Evolutionary conservation across 805 yeast species (phyloP).

Genomic region (Wickerhamiella nectarea): DNA sequence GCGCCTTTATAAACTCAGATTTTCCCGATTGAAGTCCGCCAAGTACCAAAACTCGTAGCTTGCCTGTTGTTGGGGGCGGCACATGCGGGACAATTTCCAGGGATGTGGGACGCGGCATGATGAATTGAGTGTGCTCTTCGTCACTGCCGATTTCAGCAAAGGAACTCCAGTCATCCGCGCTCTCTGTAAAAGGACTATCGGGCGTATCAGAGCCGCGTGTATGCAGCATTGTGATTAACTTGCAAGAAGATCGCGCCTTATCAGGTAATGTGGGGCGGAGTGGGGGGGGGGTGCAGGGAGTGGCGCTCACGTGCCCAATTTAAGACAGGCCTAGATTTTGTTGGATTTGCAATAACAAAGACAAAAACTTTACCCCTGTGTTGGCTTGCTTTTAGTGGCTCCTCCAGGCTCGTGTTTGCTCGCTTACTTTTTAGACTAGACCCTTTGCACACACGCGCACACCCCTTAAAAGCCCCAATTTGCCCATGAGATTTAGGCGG

Average conservation of each 20-base stretch:
- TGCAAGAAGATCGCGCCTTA: not conserved
- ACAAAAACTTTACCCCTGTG: no score
- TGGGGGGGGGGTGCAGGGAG: no score
- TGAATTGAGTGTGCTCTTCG: slow-evolving; percentile 6
- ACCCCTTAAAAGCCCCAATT: no score
- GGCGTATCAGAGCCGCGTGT: slow-evolving; percentile 1
- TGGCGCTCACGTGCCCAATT: not conserved
- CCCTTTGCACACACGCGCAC: no score
- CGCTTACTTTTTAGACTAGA: no score
- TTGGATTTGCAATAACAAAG: no score
- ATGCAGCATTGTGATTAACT: not conserved
- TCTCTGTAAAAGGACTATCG: slow-evolving; percentile 5
- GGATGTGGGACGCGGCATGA: slow-evolving; percentile 12
- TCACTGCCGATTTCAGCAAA: slow-evolving; percentile 3
- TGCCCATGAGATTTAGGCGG: no score
- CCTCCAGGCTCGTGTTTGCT: no score
- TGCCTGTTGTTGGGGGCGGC: slow-evolving; percentile 5
- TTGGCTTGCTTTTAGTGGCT: no score
- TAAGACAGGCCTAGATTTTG: no score
- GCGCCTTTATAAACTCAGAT: slow-evolving; percentile 7
- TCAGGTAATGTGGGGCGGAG: not conserved
- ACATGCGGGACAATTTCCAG: not conserved
- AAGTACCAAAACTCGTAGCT: slow-evolving; percentile 11
- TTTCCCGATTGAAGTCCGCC: slow-evolving; percentile 10
- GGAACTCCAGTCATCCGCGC: slow-evolving; percentile 15